phyloP scores from a whole-genome alignment of 2,329 filamentous ascomycete genomes.

The Alternaria solani region DNA sequence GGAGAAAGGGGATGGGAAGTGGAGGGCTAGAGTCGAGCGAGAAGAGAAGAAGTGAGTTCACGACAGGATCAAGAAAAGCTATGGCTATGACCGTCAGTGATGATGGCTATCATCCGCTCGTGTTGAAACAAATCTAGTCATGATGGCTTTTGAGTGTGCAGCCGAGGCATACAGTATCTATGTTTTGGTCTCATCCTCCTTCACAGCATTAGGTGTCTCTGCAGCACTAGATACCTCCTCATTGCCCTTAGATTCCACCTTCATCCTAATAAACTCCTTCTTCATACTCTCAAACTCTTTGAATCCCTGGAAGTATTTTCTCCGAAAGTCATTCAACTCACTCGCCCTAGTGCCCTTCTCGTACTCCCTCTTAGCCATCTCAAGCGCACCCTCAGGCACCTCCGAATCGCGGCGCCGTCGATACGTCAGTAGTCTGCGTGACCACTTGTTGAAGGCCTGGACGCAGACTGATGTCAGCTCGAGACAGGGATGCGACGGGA shows the following conservation, averaged over 20 bases:
- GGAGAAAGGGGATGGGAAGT: background rate
- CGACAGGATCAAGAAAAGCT: background rate
- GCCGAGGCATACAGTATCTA: background rate
- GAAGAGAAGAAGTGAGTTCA: background rate
- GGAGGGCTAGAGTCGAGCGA: background rate
- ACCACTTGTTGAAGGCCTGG: slow-evolving; percentile 94
- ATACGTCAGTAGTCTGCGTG: slow-evolving; percentile 87
- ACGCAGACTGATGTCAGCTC: slow-evolving; percentile 78
- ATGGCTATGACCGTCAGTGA: background rate
- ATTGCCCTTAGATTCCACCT: slow-evolving; percentile 9
- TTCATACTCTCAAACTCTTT: slow-evolving; percentile 45
- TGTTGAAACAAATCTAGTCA: background rate
- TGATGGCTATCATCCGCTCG: background rate
- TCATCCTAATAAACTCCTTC: slow-evolving; percentile 40
- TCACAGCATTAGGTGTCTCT: background rate
- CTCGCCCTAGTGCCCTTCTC: slow-evolving; percentile 64
- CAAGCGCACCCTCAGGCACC: slow-evolving; percentile 52
- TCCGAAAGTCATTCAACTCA: slow-evolving; percentile 73
- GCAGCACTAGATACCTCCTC: background rate
- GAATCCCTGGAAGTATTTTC: slow-evolving; percentile 59
- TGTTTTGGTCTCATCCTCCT: background rate
- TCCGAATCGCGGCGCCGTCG: slow-evolving; percentile 68
- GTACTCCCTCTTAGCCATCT: slow-evolving; percentile 40
- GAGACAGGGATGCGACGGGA: slow-evolving; percentile 79
- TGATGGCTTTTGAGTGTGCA: fast-evolving